Percentiles rank a stretch among this genome's conserved stretches.
Conservation (phyloP, 1,139 yeast genomes). For the Yarrowia galli region DNA sequence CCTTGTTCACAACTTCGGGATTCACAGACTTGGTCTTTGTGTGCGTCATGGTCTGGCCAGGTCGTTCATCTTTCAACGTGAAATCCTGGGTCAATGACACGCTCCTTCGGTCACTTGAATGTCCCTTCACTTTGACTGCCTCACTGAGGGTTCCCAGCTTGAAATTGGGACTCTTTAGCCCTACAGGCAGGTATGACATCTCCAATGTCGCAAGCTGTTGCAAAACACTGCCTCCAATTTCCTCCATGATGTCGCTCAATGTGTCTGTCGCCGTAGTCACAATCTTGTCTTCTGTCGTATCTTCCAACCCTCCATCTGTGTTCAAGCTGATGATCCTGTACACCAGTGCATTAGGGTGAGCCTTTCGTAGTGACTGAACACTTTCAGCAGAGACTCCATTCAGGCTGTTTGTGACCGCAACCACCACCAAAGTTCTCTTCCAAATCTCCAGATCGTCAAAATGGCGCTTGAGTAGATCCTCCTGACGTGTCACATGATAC, state of each 20-base stretch:
- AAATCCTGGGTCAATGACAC: constrained; percentile 21
- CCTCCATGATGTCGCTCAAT: constrained; percentile 20
- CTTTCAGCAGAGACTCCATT: not conserved
- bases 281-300: not conserved
- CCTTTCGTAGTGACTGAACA: not conserved
- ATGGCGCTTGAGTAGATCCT: constrained; percentile 24
- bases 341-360: constrained; percentile 32
- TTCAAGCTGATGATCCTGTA: constrained; percentile 25
- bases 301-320: constrained; percentile 10
- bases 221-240: constrained; percentile 16
- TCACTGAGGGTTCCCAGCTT: constrained; percentile 23
- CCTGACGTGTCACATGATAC: constrained; percentile 19
- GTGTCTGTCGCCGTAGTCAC: constrained; percentile 29
- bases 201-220: constrained; percentile 27
- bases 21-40: constrained; percentile 12
- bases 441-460: constrained; percentile 38
- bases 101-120: constrained; percentile 7
- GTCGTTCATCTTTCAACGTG: not conserved
- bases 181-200: constrained; percentile 21
- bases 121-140: constrained; percentile 30
- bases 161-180: constrained; percentile 32
- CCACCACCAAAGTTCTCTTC: constrained; percentile 30
- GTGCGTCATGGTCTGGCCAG: not conserved
- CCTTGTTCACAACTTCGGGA: constrained; percentile 27
- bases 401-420: constrained; percentile 12